Conservation (phyloP, 306 rosid species). For the Alnus glutinosa region DNA sequence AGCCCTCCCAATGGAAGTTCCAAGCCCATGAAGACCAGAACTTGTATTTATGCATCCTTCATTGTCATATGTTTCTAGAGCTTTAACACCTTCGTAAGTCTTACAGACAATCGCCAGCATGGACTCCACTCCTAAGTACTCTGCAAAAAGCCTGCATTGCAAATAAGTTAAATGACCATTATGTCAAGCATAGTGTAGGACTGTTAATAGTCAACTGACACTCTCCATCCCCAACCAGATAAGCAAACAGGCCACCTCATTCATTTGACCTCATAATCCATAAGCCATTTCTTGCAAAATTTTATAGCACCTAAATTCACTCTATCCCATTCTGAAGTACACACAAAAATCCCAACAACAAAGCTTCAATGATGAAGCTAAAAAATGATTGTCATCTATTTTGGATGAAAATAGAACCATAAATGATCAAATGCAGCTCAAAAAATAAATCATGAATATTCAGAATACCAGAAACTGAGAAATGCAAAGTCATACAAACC, state of each 20-base stretch:
- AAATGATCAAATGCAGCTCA: conserved; percentile 3
- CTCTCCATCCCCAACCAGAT: not conserved
- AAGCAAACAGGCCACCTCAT: not conserved
- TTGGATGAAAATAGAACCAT: not conserved
- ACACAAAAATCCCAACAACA: not conserved
- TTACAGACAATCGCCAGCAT: conserved; percentile 84
- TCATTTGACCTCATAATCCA: not conserved
- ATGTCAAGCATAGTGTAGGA: not conserved
- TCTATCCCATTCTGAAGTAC: not conserved
- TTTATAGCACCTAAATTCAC: not conserved
- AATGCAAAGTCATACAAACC: conserved; percentile 38
- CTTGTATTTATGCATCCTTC: conserved; percentile 57
- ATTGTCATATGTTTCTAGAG: conserved; percentile 68
- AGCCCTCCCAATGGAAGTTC: conserved; percentile 65
- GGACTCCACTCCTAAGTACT: conserved; percentile 73
- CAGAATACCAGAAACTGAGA: not conserved
- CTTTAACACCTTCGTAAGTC: conserved; percentile 68
- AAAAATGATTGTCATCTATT: not conserved
- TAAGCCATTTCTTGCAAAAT: not conserved
- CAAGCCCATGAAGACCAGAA: conserved; percentile 71
- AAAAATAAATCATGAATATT: not conserved
- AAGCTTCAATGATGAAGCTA: not conserved
- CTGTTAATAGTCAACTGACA: not conserved
- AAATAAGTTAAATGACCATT: conserved; percentile 20
- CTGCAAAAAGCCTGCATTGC: conserved; percentile 76